Evolutionary conservation across 345 rosid species (phyloP).

Genomic region (Melaleuca quinquenervia): DNA sequence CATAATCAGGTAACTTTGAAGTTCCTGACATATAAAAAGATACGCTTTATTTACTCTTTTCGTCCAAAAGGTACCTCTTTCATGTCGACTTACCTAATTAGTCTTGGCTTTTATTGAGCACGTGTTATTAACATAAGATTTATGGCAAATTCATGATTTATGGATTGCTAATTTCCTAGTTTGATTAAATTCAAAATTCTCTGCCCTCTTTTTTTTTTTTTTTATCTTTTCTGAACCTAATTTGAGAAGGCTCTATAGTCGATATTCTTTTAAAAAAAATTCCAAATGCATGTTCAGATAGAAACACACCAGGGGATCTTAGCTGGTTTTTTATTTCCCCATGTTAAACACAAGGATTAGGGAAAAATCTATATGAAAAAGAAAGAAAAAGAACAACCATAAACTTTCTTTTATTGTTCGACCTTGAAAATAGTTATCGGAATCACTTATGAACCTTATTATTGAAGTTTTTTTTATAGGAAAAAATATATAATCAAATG

Average conservation of each 20-base stretch:
- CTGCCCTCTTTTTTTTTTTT: background rate
- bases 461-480: background rate
- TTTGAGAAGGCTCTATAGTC: background rate
- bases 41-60: too few species aligned
- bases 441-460: background rate
- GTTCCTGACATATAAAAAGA: too few species aligned
- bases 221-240: background rate
- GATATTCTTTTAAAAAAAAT: too few species aligned
- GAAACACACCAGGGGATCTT: background rate
- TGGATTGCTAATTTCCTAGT: background rate
- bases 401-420: background rate
- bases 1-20: too few species aligned
- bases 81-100: background rate
- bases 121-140: background rate
- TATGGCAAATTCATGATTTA: background rate
- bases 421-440: rapidly evolving
- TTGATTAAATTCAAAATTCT: background rate
- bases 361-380: background rate
- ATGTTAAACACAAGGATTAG: background rate
- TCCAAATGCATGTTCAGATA: background rate
- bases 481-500: background rate
- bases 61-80: too few species aligned
- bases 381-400: background rate
- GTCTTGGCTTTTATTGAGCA: background rate
- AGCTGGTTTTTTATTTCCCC: background rate